These are phyloP conservation scores for Cicer cuneatum DNA, from an alignment of 306 rosid species.

Conservation along the genomic window DNA sequence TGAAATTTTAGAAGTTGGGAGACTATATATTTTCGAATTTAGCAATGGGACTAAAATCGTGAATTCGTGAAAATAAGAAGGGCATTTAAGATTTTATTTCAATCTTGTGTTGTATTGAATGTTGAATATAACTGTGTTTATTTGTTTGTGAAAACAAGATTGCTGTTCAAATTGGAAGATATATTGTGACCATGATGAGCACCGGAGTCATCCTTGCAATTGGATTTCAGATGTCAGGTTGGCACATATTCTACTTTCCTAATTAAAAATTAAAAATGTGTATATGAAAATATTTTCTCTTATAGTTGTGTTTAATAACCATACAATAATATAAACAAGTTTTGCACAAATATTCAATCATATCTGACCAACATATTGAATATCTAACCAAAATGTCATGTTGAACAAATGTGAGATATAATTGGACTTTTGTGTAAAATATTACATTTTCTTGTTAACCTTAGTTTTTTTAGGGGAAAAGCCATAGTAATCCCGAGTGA, in stretches of 20 bases:
- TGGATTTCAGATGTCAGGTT: slow-evolving; percentile 95
- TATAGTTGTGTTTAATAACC: background rate
- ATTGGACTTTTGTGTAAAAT: slow-evolving; percentile 1
- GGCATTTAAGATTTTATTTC: too few species aligned
- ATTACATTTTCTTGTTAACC: background rate
- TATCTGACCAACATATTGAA: background rate
- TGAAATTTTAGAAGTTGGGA: too few species aligned
- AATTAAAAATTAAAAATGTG: background rate
- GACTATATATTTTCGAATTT: too few species aligned
- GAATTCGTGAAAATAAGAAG: too few species aligned
- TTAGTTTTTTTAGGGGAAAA: too few species aligned
- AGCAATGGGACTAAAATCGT: too few species aligned
- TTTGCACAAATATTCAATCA: background rate
- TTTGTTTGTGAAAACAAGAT: slow-evolving; percentile 51
- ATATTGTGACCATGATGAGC: slow-evolving; percentile 97
- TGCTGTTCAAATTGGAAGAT: slow-evolving; percentile 89
- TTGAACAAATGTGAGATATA: background rate
- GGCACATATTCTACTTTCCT: slow-evolving; percentile 39
- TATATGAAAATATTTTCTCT: background rate
- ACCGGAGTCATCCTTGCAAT: slow-evolving; percentile 83
- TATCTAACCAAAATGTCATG: background rate
- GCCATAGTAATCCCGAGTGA: too few species aligned
- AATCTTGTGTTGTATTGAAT: slow-evolving; percentile 23
- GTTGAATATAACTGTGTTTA: slow-evolving; percentile 40
- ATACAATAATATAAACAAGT: background rate